Base-by-base conservation (phyloP, 805 yeast genomes). In the Candida sonorensis region DNA sequence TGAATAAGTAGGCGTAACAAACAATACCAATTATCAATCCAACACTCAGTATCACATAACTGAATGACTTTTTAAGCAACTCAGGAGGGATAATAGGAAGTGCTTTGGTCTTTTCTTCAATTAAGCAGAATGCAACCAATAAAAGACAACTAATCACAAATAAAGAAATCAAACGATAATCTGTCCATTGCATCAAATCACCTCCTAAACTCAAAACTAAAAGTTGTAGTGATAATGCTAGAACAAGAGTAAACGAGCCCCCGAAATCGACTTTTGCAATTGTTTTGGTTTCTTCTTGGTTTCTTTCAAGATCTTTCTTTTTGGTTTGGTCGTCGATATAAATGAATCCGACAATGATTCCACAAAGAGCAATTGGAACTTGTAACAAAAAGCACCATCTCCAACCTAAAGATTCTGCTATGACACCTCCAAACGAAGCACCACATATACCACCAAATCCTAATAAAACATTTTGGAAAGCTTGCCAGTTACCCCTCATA, bases 401-500 rank as follows among this genome's bases (percentile, higher is more conserved):
- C 90, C 90, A 81, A 15, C 81, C 81, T 25, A 62, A 52, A 18
- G 41, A 47, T 8, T 59, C 60, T 10, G 77, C 62, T 30, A 75
- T 56, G 25, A 66, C 41, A 1, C 83, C 82, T 17, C 78, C 79
- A 27, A 71, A 45, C 5, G 68, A 46, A 2, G 84, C 85, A n/a
- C 88, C 88, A 28, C 67, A 51, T 2, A 77, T 74, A 2, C 81
- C 76, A 5, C 95, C 95, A 22, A 75, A 49, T 5, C 86, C 87
- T 47, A 69, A 82, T 26, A 73, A 72, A 16, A 84, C 62, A 51
- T 84, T 84, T 23, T 81, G 82, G 30, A 81, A 46, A 0, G 94
- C 95, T 50, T 85, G 95, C 55, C 72, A 81, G 26, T 80, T 54
- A 2, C 90, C 94, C 33, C 95, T 64, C 25, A 76, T 72, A 30